These are phyloP conservation scores for Neonectria neomacrospora DNA, from an alignment of 2,329 filamentous ascomycete genomes.

Conservation along the genomic window DNA sequence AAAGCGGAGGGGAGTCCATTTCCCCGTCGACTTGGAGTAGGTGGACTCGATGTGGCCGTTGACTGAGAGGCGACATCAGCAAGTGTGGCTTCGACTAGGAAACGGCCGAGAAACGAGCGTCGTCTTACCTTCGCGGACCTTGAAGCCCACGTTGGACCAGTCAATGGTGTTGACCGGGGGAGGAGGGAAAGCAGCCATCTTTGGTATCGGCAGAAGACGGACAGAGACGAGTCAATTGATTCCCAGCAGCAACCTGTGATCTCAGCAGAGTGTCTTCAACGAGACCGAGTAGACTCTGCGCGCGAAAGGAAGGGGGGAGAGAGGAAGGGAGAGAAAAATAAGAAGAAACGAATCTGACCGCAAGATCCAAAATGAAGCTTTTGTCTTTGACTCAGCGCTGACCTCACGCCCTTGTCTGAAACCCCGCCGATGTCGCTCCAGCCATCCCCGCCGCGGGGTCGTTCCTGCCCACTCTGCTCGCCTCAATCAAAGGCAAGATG, in stretches of 20 bases:
- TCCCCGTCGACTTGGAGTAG: slow-evolving; percentile 77
- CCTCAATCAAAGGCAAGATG: neutral
- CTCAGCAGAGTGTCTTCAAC: neutral
- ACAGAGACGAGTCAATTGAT: slow-evolving; percentile 8
- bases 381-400: slow-evolving; percentile 22
- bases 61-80: slow-evolving; percentile 64
- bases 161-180: slow-evolving; percentile 85
- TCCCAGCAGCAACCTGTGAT: neutral
- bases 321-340: neutral
- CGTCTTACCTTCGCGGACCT: slow-evolving; percentile 81
- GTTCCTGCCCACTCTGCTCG: slow-evolving; percentile 4
- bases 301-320: neutral
- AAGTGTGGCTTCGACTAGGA: neutral
- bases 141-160: slow-evolving; percentile 94
- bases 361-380: slow-evolving; percentile 18
- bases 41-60: slow-evolving; percentile 94
- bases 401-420: slow-evolving; percentile 3
- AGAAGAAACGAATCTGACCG: slow-evolving; percentile 7
- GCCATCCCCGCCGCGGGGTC: slow-evolving; percentile 33
- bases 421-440: slow-evolving; percentile 40
- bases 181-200: slow-evolving; percentile 75
- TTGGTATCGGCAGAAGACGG: slow-evolving; percentile 18
- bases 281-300: neutral
- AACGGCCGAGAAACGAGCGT: neutral
- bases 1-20: slow-evolving; percentile 84